Evolutionary conservation across 2,329 filamentous ascomycete species (phyloP).

Genomic region (Neofusicoccum cordaticola): DNA sequence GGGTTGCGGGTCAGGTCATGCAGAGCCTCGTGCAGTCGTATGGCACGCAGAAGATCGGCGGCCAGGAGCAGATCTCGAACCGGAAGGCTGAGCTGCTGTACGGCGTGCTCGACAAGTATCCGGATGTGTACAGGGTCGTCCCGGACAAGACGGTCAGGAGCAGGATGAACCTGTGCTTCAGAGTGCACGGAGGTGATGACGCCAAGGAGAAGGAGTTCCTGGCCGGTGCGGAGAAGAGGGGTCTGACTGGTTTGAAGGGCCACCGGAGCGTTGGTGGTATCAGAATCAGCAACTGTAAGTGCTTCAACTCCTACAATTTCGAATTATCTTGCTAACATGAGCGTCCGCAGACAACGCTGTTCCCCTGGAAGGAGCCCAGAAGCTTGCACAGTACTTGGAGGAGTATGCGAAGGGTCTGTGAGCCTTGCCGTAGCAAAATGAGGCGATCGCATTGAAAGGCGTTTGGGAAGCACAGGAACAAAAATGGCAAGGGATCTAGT

Average conservation of each 20-base stretch:
- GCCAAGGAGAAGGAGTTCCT: conserved; percentile 79
- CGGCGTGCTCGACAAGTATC: conserved; percentile 67
- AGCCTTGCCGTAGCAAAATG: background rate
- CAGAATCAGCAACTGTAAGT: conserved; percentile 71
- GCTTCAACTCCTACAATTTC: background rate
- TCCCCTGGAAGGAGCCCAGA: conserved; percentile 62
- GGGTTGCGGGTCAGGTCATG: conserved; percentile 85
- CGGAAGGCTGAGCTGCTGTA: conserved; percentile 79
- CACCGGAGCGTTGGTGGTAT: conserved; percentile 86
- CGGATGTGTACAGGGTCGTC: conserved; percentile 73
- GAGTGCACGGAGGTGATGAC: conserved; percentile 64
- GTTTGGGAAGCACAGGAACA: background rate
- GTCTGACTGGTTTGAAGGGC: conserved; percentile 79
- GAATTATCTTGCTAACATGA: conserved; percentile 17
- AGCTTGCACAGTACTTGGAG: conserved; percentile 64
- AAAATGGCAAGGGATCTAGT: background rate
- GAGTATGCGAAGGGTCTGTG: conserved; percentile 50
- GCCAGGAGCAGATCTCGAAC: conserved; percentile 70
- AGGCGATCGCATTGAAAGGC: background rate
- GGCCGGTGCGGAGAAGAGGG: conserved; percentile 63
- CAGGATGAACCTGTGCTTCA: conserved; percentile 94
- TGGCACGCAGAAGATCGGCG: conserved; percentile 65
- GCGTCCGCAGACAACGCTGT: conserved; percentile 68
- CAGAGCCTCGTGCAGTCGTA: conserved; percentile 66
- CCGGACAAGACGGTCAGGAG: conserved; percentile 74